Base-by-base conservation (phyloP, 2,329 filamentous ascomycete genomes). In the Neofusicoccum sp. region DNA sequence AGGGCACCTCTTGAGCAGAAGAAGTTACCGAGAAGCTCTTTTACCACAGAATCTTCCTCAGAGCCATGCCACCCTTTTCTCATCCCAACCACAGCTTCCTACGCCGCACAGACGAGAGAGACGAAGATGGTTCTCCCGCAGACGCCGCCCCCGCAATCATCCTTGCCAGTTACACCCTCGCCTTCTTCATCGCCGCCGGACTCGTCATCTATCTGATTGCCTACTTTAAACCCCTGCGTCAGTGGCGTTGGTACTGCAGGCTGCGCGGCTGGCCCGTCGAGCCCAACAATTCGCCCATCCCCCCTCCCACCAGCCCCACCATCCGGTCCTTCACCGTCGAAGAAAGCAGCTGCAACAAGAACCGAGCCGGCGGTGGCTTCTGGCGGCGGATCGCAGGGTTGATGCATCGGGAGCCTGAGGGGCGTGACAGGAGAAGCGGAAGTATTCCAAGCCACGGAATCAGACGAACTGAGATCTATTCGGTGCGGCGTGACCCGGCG, bases 211-310 rank as follows among this genome's bases (percentile, higher is more conserved):
- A 58, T 16, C 43, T 58, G 28, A 6, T 58, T 41, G 54, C 31
- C 12, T 58, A 45, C 41, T 28, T 45, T 31, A 34, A 58, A 31
- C 54, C 54, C 9, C 54, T 41, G 31, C n/a, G 12, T 6, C 31
- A 37, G n/a, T 58, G 54, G 54, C 41, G 14, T 33, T 45, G 41
- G 54, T 45, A 58, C 41, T 58, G 41, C 14, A 29, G 54, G 4
- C 31, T 45, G 41, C 54, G 41, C 29, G 29, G 41, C 14, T 11
- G 31, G 8, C 39, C n/a, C 4, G 39, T 37, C n/a, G 41, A 31
- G 16, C 54, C 39, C 16, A 11, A 28, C n/a, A 37, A 31, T 16
- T 16, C 41, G 7, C 22, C 37, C 3, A 4, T 14, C 7, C 12
- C 28, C 12, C 31, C 41, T 14, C 22, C 37, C 3, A 4, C 28